phyloP scores from a whole-genome alignment of 108 stramenopile genomes.

The Cyclotella sp. region DNA sequence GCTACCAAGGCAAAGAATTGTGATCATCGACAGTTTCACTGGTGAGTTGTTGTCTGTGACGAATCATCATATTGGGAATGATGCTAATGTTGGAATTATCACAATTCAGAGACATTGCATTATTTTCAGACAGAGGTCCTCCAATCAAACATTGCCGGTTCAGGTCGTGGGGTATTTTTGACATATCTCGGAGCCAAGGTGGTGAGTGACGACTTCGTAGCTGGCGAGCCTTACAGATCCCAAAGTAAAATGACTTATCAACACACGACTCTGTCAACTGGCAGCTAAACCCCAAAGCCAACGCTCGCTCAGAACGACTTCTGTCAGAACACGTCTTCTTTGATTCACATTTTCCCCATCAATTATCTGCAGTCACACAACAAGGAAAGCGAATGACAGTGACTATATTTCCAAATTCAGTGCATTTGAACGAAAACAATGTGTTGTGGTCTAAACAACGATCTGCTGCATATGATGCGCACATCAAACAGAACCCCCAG shows the following conservation, averaged over 20 bases:
- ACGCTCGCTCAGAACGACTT: slow-evolving; percentile 14
- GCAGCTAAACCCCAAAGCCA: slow-evolving; percentile 30
- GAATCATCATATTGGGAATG: background rate
- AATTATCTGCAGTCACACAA: slow-evolving; percentile 25
- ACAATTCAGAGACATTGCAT: slow-evolving; percentile 53
- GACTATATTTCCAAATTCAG: slow-evolving; percentile 50
- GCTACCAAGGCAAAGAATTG: slow-evolving; percentile 17
- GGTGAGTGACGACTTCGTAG: background rate
- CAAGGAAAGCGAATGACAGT: slow-evolving; percentile 50
- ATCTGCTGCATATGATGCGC: slow-evolving; percentile 2
- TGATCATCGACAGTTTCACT: slow-evolving; percentile 6
- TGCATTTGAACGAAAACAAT: slow-evolving; percentile 53
- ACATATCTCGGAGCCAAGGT: slow-evolving; percentile 68
- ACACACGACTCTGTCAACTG: background rate
- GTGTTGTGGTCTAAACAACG: slow-evolving; percentile 41
- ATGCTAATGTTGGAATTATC: background rate
- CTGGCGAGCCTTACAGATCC: background rate
- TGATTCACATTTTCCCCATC: slow-evolving; percentile 1
- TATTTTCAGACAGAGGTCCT: slow-evolving; percentile 55
- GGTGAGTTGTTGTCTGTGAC: slow-evolving; percentile 7
- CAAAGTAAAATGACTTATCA: background rate
- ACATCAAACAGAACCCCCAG: background rate
- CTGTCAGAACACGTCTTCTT: slow-evolving; percentile 2
- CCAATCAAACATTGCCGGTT: slow-evolving; percentile 60
- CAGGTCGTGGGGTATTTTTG: slow-evolving; percentile 75